Conservation (phyloP, 257 asterid genomes). For the Asclepias syriaca region DNA sequence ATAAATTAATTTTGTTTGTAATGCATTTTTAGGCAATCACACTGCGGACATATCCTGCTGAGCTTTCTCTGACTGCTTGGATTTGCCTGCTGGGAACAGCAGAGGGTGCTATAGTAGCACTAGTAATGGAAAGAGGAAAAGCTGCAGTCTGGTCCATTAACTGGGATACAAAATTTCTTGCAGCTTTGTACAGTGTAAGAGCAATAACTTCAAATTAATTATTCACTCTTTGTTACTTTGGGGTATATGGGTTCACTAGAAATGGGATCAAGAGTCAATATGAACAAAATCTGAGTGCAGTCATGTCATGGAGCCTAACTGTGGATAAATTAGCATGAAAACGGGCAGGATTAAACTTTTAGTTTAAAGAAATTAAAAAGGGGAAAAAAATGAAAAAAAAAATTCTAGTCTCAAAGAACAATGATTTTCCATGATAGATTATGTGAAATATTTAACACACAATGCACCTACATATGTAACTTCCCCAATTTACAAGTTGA, state of each 20-base stretch:
- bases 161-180: constrained; percentile 69
- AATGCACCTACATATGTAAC: not conserved
- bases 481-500: constrained; percentile 3
- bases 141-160: constrained; percentile 69
- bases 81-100: constrained; percentile 76
- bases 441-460: not conserved
- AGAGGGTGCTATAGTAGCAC: constrained; percentile 60
- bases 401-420: not conserved
- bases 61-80: constrained; percentile 88
- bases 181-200: constrained; percentile 84
- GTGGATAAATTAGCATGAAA: not conserved
- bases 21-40: constrained; percentile 57
- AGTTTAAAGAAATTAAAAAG: not conserved
- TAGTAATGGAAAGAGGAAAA: constrained; percentile 65
- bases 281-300: not conserved
- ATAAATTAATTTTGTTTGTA: not conserved
- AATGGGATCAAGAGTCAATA: not conserved
- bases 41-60: constrained; percentile 60
- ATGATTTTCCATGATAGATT: not conserved
- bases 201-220: not conserved
- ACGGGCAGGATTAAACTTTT: not conserved
- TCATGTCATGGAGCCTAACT: not conserved
- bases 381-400: not conserved
- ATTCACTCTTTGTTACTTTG: not conserved
- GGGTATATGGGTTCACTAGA: not conserved